A percentile compares a stretch with the other conserved stretches of the same genome.
Evolutionary conservation across 805 yeast species (phyloP).

Genomic region (Nakazawaea ambrosiae): DNA sequence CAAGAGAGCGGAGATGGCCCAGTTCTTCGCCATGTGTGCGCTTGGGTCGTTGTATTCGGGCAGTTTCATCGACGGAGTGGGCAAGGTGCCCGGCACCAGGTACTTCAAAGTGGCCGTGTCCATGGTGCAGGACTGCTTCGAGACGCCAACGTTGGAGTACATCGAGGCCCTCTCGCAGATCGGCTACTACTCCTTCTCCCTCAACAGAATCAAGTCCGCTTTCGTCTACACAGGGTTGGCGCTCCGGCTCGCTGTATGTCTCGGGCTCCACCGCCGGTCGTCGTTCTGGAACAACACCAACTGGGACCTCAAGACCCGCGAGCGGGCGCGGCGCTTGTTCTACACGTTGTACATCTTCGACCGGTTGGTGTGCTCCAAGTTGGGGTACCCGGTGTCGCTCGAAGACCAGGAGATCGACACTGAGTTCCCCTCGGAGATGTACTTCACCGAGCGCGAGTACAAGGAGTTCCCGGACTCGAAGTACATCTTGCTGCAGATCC

Average conservation of each 20-base stretch:
- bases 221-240: conserved; percentile 9
- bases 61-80: neutral
- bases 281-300: conserved; percentile 8
- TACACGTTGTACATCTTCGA: conserved; percentile 36
- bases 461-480: conserved; percentile 10
- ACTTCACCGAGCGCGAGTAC: conserved; percentile 6
- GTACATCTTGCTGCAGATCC: conserved; percentile 9
- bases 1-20: conserved; percentile 7
- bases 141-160: conserved; percentile 6
- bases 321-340: conserved; percentile 35
- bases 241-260: conserved; percentile 2
- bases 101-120: conserved; percentile 6
- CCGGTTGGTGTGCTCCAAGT: conserved; percentile 77
- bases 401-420: conserved; percentile 79
- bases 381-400: conserved; percentile 71
- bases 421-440: conserved; percentile 44
- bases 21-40: conserved; percentile 11
- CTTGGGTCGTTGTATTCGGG: conserved; percentile 10
- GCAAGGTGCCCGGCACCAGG: conserved; percentile 8
- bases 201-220: conserved; percentile 9
- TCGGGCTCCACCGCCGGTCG: conserved; percentile 10
- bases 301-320: conserved; percentile 17
- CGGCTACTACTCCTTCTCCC: conserved; percentile 8
- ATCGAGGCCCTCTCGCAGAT: conserved; percentile 10
- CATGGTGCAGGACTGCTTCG: conserved; percentile 8